Evolutionary conservation across 306 rosid species (phyloP).

Genomic region (Acmispon strigosus): DNA sequence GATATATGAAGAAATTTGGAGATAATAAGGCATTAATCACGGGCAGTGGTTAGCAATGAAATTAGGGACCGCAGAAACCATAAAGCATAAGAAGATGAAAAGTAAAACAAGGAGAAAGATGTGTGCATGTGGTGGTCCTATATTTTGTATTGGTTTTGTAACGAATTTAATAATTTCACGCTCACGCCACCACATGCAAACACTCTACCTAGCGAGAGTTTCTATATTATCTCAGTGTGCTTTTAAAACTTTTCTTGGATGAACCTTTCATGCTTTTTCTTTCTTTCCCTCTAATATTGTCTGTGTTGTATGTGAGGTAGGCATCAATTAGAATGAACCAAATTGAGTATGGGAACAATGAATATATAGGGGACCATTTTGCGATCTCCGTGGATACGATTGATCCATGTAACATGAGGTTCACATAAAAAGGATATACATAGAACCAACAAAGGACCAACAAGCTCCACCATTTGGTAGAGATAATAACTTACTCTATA

Average conservation of each 20-base stretch:
- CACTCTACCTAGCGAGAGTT: constrained; percentile 32
- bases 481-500: too few species aligned
- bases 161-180: constrained; percentile 51
- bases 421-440: constrained; percentile 22
- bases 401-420: constrained; percentile 2
- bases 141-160: neutral
- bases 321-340: constrained; percentile 47
- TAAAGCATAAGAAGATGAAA: constrained; percentile 19
- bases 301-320: constrained; percentile 46
- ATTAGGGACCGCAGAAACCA: neutral
- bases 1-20: neutral
- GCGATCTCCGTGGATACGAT: constrained; percentile 15
- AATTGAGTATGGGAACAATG: constrained; percentile 33
- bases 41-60: neutral
- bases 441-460: constrained; percentile 2
- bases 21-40: constrained; percentile 14
- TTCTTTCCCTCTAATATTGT: constrained; percentile 7
- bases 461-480: too few species aligned
- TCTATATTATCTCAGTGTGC: constrained; percentile 24
- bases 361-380: constrained; percentile 50
- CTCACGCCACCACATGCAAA: constrained; percentile 73
- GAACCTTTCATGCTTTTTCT: constrained; percentile 32
- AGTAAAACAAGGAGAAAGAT: constrained; percentile 27
- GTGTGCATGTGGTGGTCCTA: constrained; percentile 40
- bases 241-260: constrained; percentile 22